These are phyloP conservation scores for Monilinia polystroma DNA, from an alignment of 2,329 filamentous ascomycete genomes.

Conservation along the genomic window DNA sequence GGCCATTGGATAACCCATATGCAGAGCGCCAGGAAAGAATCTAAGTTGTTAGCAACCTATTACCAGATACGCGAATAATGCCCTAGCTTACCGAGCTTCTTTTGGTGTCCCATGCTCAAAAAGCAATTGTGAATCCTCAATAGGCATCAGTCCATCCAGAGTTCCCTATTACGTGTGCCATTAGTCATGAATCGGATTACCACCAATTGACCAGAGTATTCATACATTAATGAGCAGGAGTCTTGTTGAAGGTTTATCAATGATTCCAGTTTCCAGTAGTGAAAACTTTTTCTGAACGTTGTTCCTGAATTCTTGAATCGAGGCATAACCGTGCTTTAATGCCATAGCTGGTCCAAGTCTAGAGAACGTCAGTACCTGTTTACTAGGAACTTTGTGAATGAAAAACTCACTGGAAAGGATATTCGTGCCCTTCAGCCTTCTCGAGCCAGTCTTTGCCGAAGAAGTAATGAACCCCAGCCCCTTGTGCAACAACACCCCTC, in stretches of 20 bases:
- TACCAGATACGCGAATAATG: neutral
- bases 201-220: slow-evolving; percentile 30
- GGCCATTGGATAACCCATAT: slow-evolving; percentile 67
- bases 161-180: slow-evolving; percentile 48
- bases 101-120: slow-evolving; percentile 65
- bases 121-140: slow-evolving; percentile 64
- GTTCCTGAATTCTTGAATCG: slow-evolving; percentile 54
- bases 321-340: slow-evolving; percentile 60
- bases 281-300: slow-evolving; percentile 61
- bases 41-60: slow-evolving; percentile 27
- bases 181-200: neutral
- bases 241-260: slow-evolving; percentile 55
- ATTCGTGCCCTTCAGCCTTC: slow-evolving; percentile 64
- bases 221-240: slow-evolving; percentile 59
- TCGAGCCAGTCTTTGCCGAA: slow-evolving; percentile 59
- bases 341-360: slow-evolving; percentile 56
- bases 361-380: slow-evolving; percentile 18
- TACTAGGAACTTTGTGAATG: neutral
- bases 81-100: slow-evolving; percentile 53
- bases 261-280: slow-evolving; percentile 57
- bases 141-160: slow-evolving; percentile 64
- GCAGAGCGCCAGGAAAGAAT: slow-evolving; percentile 58
- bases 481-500: slow-evolving; percentile 59
- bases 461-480: slow-evolving; percentile 62
- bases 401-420: slow-evolving; percentile 54